These are phyloP conservation scores for Scheffersomyces lignosus DNA, from an alignment of 805 yeast species.

Conservation along the genomic window DNA sequence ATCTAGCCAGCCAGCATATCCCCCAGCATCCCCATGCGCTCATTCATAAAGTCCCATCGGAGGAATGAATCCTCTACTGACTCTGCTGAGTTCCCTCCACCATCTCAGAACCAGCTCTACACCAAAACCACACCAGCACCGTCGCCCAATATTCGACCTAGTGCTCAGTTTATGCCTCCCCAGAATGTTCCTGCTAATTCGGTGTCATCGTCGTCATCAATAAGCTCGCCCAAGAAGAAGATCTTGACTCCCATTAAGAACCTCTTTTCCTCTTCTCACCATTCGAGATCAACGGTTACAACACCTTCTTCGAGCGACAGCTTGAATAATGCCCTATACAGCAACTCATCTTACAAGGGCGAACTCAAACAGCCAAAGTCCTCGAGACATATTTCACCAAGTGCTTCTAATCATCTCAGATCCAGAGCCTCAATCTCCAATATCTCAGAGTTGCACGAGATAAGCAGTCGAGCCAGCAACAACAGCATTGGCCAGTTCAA, in stretches of 20 bases:
- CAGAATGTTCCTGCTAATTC: not conserved
- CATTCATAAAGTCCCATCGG: slow-evolving; percentile 16
- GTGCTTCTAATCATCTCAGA: not conserved
- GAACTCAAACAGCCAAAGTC: not conserved
- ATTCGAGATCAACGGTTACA: slow-evolving; percentile 8
- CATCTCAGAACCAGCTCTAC: not conserved
- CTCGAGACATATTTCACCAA: not conserved
- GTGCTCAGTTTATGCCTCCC: slow-evolving; percentile 5
- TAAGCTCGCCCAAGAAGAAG: slow-evolving; percentile 22
- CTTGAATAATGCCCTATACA: slow-evolving; percentile 3
- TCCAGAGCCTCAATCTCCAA: not conserved
- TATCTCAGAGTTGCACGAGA: not conserved
- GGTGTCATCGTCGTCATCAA: not conserved
- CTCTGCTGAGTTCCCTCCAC: slow-evolving; percentile 1
- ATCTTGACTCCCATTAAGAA: slow-evolving; percentile 28
- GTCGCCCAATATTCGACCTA: slow-evolving; percentile 2
- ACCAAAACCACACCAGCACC: slow-evolving; percentile 2
- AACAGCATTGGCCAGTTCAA: too few species aligned
- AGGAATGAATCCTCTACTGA: slow-evolving; percentile 13
- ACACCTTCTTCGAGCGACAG: slow-evolving; percentile 6
- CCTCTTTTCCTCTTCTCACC: slow-evolving; percentile 18
- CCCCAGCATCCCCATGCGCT: too few species aligned
- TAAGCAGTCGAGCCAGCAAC: not conserved
- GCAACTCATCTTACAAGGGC: too few species aligned
- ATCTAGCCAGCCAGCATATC: too few species aligned